These are phyloP conservation scores for Coniella lustricola DNA, from an alignment of 2,329 filamentous ascomycete species.

Conservation along the genomic window DNA sequence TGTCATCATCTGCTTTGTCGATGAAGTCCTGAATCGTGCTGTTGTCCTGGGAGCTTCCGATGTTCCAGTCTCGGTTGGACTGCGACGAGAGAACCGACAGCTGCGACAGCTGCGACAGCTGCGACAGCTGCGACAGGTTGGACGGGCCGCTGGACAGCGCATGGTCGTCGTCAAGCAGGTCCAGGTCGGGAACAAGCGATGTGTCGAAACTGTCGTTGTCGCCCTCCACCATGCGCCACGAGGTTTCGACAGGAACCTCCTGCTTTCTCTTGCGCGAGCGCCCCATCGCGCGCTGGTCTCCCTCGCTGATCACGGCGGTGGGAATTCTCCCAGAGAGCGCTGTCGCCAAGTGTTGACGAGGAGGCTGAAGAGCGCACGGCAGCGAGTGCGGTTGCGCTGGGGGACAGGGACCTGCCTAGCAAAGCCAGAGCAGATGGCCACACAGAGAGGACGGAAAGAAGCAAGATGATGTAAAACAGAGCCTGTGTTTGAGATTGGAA, in stretches of 20 bases:
- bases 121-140: constrained; percentile 37
- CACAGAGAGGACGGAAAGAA: no score
- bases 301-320: not conserved
- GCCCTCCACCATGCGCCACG: constrained; percentile 55
- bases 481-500: no score
- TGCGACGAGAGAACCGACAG: constrained; percentile 21
- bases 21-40: constrained; percentile 46
- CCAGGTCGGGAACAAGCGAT: constrained; percentile 37
- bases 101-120: constrained; percentile 29
- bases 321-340: not conserved
- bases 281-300: constrained; percentile 8
- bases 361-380: no score
- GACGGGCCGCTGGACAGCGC: constrained; percentile 39
- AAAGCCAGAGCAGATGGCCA: no score
- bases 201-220: constrained; percentile 56
- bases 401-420: no score
- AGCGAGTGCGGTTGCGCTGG: no score
- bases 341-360: not conserved
- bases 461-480: no score
- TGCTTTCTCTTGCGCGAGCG: constrained; percentile 17
- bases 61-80: constrained; percentile 31
- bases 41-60: constrained; percentile 44
- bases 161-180: constrained; percentile 34
- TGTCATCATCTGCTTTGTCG: constrained; percentile 46
- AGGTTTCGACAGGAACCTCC: constrained; percentile 41